phyloP scores from a whole-genome alignment of 495 filamentous ascomycete species.

The Aspergillus bertholletiae region DNA sequence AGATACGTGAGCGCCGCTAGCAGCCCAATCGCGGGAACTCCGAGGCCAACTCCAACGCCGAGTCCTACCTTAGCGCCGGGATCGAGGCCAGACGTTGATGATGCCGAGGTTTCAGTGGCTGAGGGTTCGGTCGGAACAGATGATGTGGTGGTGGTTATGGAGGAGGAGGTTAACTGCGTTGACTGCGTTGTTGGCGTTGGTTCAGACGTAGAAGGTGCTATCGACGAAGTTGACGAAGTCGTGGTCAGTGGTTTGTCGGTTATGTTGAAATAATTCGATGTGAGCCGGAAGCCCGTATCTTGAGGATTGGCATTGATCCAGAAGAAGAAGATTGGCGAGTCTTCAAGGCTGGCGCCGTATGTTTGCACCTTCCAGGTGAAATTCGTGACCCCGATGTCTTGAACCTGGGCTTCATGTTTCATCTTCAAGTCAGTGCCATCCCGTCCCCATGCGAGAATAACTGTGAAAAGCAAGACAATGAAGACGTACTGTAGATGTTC shows the following conservation, averaged over 20 bases:
- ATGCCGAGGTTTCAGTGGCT: neutral
- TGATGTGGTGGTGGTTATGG: neutral
- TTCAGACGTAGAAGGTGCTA: neutral
- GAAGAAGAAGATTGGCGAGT: constrained; percentile 28
- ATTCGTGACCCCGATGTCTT: neutral
- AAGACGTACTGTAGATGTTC: neutral
- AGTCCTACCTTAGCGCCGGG: constrained; percentile 6
- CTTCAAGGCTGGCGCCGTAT: constrained; percentile 19
- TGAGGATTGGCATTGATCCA: constrained; percentile 17
- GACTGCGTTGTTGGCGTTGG: neutral
- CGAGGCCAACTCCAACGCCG: constrained; percentile 8
- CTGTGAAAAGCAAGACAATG: neutral
- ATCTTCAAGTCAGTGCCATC: neutral
- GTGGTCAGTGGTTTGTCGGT: neutral
- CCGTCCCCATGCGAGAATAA: no score
- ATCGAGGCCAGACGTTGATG: neutral
- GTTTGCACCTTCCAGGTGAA: constrained; percentile 31
- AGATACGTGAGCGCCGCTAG: constrained; percentile 5
- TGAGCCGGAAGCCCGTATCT: constrained; percentile 12
- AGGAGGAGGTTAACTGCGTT: neutral
- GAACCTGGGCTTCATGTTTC: constrained; percentile 2
- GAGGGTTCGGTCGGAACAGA: neutral
- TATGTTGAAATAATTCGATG: constrained; percentile 33
- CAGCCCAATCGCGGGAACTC: constrained; percentile 1
- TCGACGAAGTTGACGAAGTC: neutral